Base-by-base conservation (phyloP, 2,329 filamentous ascomycete genomes). In the Huntiella bhutanensis region DNA sequence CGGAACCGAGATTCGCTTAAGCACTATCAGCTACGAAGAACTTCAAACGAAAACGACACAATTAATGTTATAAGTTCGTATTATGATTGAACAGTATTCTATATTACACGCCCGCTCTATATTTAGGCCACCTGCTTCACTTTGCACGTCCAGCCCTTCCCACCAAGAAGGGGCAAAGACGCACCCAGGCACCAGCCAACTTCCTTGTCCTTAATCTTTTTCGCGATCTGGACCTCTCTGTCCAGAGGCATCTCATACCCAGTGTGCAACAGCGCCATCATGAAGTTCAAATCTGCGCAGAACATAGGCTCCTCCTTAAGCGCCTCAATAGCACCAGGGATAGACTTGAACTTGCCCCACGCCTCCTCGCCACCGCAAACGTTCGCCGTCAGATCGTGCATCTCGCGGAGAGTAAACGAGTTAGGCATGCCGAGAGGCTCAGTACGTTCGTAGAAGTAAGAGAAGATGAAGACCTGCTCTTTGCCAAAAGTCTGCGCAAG, bases 181-280 rank as follows among this genome's bases (percentile, higher is more conserved):
- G 91, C 91, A 62, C 91, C 91, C 58, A 98, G 70, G 66, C 88
- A 96, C 91, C 91, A 98, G 35, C 91, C 91, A 56, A 98, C 66
- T 67, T 98, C 92, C 61, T 95, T 95, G 48, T 78, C 79, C 67
- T 92, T 88, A 59, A 98, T 93, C 72, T 95, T 94, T 81, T 98
- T 98, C 50, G 88, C 91, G 59, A 95, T 93, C 70, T 83, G 88
- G 53, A 98, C 86, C 63, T 98, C 91, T 35, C 92, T 75, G 54
- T 94, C 84, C 55, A 96, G 79, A 3, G 88, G 88, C 85, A 98
- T 95, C 54, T 96, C 91, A 57, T 98, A 98, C 3, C 91, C 91
- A 4, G 85, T 93, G 63, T 96, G 87, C 46, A 96, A 67, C 48
- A 98, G 69, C 19, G 83, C 83, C 55, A 93, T 66, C 85, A 95